Evolutionary conservation across 2,329 filamentous ascomycete species (phyloP).

Genomic region (Diaporthe vaccinii): DNA sequence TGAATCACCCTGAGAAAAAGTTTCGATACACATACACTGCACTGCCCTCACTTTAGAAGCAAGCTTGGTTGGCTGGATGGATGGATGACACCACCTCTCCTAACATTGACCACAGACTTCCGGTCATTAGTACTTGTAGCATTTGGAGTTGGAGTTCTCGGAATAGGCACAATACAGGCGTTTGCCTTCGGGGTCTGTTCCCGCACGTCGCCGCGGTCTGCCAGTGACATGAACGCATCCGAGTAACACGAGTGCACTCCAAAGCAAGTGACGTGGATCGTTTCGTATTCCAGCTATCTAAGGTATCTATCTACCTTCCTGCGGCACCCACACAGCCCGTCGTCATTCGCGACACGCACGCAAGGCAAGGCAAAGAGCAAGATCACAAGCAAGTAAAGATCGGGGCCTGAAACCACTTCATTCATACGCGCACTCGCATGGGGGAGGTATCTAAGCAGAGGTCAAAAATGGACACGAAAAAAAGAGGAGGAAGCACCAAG

Average conservation of each 20-base stretch:
- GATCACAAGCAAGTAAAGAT: neutral
- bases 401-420: conserved; percentile 13
- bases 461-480: neutral
- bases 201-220: rapidly evolving
- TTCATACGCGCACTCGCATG: conserved; percentile 31
- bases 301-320: conserved; percentile 15
- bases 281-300: conserved; percentile 13
- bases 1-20: neutral
- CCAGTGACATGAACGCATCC: neutral
- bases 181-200: neutral
- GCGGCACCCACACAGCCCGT: neutral
- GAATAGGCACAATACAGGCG: conserved; percentile 20
- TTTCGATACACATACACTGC: neutral
- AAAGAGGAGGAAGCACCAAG: neutral
- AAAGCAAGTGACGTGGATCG: neutral
- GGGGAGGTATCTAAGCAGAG: conserved; percentile 38
- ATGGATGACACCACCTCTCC: neutral
- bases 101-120: conserved; percentile 1
- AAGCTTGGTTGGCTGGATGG: neutral
- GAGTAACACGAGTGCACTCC: neutral
- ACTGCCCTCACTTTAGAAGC: neutral
- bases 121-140: conserved; percentile 21
- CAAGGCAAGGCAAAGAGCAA: neutral
- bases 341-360: neutral
- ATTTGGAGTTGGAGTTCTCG: conserved; percentile 31